Base-by-base conservation (phyloP, 2,329 filamentous ascomycete genomes). In the Fusarium sulawesiense region DNA sequence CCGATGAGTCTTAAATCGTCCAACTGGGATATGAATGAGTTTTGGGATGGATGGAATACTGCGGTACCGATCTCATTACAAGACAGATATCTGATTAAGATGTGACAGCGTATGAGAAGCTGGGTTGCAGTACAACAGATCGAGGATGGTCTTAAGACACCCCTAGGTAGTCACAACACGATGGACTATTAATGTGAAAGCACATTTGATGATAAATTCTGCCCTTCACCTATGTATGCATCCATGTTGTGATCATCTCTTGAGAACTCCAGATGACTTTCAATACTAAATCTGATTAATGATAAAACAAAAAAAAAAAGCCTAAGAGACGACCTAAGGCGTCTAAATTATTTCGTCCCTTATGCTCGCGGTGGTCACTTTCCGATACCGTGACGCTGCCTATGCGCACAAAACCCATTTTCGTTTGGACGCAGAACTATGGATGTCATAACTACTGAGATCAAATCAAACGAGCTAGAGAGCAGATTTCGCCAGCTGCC, bases 51-150 rank as follows among this genome's bases (percentile, higher is more conserved):
- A 16, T 41, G n/a, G 4, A 45, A 18, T 50, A 50, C 45, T 46
- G 18, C 27, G 20, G n/a, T 48, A 29, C 56, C 41, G n/a, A 71
- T 59, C 40, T 66, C 59, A 50, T 53, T 45, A 14, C 57, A 30
- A 49, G 42, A 53, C 69, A 70, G 49, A 65, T 71, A 71, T 65
- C 64, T 68, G 51, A 57, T 71, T 30, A 60, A 41, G 55, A 42
- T 71, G 60, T 65, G 48, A 50, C 30, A 56, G 42, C 47, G 32
- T 48, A 54, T 51, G 29, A 23, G 42, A 47, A 57, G 68, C 61
- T 64, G 48, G 56, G 68, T 66, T 65, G 46, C 41, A 71, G 51
- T 47, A 48, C 48, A 56, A 25, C 57, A 30, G 32, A 49, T 58
- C 40, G 30, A 50, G 53, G 30, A 65, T 23, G 60, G 42, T 51